Evolutionary conservation across 2,329 filamentous ascomycete genomes (phyloP).

Genomic region (Orbilia javanica): DNA sequence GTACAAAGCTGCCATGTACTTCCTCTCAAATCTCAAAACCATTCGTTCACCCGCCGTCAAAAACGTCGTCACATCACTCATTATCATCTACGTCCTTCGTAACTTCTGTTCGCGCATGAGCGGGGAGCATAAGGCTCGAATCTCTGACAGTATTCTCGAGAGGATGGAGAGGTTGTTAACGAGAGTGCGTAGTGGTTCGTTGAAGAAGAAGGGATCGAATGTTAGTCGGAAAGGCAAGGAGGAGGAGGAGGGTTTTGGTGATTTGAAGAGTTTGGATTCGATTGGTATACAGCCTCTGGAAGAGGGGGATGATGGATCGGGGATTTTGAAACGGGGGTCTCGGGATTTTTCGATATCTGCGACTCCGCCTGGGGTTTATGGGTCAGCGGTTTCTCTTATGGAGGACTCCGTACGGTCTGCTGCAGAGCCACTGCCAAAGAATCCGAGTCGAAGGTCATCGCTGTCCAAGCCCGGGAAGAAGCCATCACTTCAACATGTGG

Average conservation of each 20-base stretch:
- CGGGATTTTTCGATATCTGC: constrained; percentile 44
- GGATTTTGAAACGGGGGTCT: background rate
- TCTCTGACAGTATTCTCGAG: constrained; percentile 20
- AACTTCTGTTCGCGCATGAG: constrained; percentile 32
- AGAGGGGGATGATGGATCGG: background rate
- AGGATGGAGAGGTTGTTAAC: constrained; percentile 43
- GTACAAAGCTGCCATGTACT: background rate
- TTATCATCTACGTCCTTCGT: constrained; percentile 42
- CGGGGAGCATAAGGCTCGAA: background rate
- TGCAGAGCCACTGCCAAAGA: constrained; percentile 10
- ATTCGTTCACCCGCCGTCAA: constrained; percentile 10
- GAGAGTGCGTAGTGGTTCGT: constrained; percentile 23
- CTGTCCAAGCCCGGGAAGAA: constrained; percentile 39
- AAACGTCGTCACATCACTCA: constrained; percentile 23
- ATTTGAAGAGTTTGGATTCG: background rate
- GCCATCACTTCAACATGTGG: constrained; percentile 35
- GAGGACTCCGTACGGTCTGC: constrained; percentile 5
- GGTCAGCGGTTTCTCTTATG: constrained; percentile 21
- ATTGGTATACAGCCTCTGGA: background rate
- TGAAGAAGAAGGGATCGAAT: constrained; percentile 23
- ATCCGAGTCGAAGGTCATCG: constrained; percentile 31
- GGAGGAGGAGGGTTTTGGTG: background rate
- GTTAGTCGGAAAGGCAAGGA: background rate
- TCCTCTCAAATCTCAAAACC: background rate
- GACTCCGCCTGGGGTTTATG: constrained; percentile 40